Conservation (phyloP, 805 yeast genomes). For the Teunomyces gatunensis region DNA sequence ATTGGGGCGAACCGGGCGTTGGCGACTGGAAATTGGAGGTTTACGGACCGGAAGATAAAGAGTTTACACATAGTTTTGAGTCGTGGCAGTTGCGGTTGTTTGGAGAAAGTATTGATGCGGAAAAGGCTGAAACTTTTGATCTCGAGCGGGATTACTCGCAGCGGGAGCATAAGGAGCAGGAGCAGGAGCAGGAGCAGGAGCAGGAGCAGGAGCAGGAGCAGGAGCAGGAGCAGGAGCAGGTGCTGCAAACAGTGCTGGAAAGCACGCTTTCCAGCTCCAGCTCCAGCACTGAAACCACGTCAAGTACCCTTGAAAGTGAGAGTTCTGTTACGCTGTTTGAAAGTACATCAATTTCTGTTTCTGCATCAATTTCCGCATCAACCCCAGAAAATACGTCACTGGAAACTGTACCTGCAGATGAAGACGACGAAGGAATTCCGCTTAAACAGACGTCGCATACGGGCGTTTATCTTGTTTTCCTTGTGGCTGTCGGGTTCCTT, state of each 20-base stretch:
- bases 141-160: constrained; percentile 47
- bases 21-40: constrained; percentile 86
- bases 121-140: constrained; percentile 57
- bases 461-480: constrained; percentile 59
- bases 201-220: constrained; percentile 26
- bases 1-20: constrained; percentile 83
- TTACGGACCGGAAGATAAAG: constrained; percentile 23
- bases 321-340: neutral
- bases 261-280: neutral
- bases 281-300: no score
- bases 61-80: constrained; percentile 40
- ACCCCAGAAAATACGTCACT: neutral
- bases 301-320: no score
- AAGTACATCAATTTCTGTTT: neutral
- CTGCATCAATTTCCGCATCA: neutral
- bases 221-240: constrained; percentile 15
- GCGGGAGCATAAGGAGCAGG: constrained; percentile 25
- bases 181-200: no score
- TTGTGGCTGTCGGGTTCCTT: constrained; percentile 59
- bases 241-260: no score
- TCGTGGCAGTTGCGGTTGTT: constrained; percentile 78
- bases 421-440: constrained; percentile 21
- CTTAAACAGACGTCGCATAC: constrained; percentile 40
- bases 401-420: constrained; percentile 3
- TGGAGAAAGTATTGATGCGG: constrained; percentile 72